Percentiles rank a stretch among this genome's conserved stretches.
These are phyloP conservation scores for Anthracocystis panici-leucophaei DNA, from an alignment of 1,284 basidiomycete species.

Conservation along the genomic window DNA sequence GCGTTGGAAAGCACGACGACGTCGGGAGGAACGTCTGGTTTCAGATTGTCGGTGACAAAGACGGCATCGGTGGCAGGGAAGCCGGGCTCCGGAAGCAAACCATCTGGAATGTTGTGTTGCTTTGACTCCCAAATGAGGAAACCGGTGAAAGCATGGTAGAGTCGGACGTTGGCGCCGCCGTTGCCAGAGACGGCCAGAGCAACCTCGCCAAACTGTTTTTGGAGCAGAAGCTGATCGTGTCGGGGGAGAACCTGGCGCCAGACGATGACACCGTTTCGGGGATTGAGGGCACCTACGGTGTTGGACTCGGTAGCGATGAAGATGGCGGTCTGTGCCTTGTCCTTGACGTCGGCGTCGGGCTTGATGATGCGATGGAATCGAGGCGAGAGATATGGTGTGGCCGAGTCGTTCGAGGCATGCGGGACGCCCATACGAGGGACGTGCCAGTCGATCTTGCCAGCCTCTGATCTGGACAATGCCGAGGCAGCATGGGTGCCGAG, in stretches of 20 bases:
- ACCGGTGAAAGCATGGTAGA: conserved; percentile 79
- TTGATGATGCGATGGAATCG: conserved; percentile 69
- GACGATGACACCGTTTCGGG: conserved; percentile 79
- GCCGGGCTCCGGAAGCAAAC: conserved; percentile 35
- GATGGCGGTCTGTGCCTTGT: conserved; percentile 73
- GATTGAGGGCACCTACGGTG: conserved; percentile 81
- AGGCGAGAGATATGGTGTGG: conserved; percentile 58
- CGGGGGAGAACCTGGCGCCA: conserved; percentile 84
- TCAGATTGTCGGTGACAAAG: conserved; percentile 43
- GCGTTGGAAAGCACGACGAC: conserved; percentile 53
- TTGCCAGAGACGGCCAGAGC: conserved; percentile 79
- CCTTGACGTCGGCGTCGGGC: conserved; percentile 48
- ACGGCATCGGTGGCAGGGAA: conserved; percentile 51
- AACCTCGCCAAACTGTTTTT: conserved; percentile 73
- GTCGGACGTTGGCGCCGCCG: conserved; percentile 78
- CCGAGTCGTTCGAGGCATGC: conserved; percentile 35
- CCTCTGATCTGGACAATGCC: conserved; percentile 43
- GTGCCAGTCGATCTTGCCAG: conserved; percentile 57
- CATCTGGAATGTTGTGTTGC: conserved; percentile 47
- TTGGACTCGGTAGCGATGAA: conserved; percentile 81
- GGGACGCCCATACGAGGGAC: conserved; percentile 55
- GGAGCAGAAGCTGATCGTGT: conserved; percentile 80
- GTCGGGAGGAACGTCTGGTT: conserved; percentile 28
- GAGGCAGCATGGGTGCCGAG: conserved; percentile 11
- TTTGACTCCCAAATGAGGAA: conserved; percentile 77